Conservation (phyloP, 331 rosid species). For the Cucumis variabilis region DNA sequence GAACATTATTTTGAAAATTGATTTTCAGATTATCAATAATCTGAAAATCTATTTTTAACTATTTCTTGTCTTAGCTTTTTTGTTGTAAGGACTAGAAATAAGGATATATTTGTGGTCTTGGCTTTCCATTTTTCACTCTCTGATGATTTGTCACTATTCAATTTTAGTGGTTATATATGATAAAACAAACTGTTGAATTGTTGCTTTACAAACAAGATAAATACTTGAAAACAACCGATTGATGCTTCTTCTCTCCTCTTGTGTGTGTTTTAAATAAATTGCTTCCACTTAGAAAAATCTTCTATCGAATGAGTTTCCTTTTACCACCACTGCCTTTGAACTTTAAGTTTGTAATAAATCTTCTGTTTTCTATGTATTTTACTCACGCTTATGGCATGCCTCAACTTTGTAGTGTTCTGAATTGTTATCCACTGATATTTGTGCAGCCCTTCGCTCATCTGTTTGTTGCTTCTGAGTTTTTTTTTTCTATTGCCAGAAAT, state of each 20-base stretch:
- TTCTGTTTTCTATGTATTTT: too few relatives aligned
- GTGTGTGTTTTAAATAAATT: neutral
- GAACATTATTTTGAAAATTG: too few relatives aligned
- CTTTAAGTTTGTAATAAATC: too few relatives aligned
- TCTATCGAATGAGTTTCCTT: too few relatives aligned
- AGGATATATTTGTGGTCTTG: neutral
- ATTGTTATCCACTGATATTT: neutral
- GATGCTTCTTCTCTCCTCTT: neutral
- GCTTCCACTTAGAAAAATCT: neutral
- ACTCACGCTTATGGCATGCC: too few relatives aligned
- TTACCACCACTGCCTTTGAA: too few relatives aligned
- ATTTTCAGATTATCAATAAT: too few relatives aligned
- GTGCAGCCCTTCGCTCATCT: neutral
- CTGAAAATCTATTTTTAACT: too few relatives aligned
- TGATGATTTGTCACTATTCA: neutral
- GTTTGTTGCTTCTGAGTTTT: neutral
- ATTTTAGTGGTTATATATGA: neutral
- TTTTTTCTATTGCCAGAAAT: neutral
- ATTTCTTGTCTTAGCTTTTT: too few relatives aligned
- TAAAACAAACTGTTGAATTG: neutral
- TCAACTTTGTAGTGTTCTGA: neutral
- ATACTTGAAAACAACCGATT: neutral
- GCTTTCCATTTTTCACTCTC: neutral
- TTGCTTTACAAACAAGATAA: neutral
- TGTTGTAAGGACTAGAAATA: neutral